These are phyloP conservation scores for Chlamydomonas sphaeroides DNA, from an alignment of 139 green algal species.

Conservation along the genomic window DNA sequence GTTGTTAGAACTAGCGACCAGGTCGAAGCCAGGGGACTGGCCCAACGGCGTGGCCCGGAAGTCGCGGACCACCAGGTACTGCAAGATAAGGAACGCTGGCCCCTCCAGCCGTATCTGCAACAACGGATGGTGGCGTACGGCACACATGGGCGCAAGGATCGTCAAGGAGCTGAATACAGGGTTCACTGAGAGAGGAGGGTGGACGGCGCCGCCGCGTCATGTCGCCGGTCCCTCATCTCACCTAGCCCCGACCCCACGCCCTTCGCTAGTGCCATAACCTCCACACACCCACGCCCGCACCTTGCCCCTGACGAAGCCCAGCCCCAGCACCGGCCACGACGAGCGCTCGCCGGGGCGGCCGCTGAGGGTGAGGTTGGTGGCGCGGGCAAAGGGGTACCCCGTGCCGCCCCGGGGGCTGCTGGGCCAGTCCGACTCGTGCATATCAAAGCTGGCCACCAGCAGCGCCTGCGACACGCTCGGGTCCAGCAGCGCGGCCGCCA, in stretches of 20 bases:
- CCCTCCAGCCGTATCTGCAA: conserved; percentile 14
- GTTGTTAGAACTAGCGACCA: neutral
- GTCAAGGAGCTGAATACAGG: too few species aligned
- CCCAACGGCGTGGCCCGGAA: conserved; percentile 20
- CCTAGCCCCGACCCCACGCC: neutral
- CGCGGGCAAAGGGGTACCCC: neutral
- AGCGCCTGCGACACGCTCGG: neutral
- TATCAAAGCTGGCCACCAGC: neutral
- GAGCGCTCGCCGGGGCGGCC: neutral
- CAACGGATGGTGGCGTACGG: neutral
- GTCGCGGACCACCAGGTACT: conserved; percentile 15
- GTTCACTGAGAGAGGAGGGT: neutral
- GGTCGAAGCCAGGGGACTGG: conserved; percentile 26
- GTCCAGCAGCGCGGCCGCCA: conserved; percentile 7
- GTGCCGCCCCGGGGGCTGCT: too few species aligned
- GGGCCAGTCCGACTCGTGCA: neutral
- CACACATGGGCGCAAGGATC: neutral
- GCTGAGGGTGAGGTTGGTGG: conserved; percentile 8
- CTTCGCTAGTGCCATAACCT: neutral
- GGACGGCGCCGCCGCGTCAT: too few species aligned
- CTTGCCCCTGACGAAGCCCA: conserved; percentile 16
- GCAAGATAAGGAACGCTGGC: neutral
- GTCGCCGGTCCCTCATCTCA: neutral
- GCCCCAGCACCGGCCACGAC: neutral
- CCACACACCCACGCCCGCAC: neutral